Base-by-base conservation (phyloP, 345 rosid species). In the Gossypium mustelinum region DNA sequence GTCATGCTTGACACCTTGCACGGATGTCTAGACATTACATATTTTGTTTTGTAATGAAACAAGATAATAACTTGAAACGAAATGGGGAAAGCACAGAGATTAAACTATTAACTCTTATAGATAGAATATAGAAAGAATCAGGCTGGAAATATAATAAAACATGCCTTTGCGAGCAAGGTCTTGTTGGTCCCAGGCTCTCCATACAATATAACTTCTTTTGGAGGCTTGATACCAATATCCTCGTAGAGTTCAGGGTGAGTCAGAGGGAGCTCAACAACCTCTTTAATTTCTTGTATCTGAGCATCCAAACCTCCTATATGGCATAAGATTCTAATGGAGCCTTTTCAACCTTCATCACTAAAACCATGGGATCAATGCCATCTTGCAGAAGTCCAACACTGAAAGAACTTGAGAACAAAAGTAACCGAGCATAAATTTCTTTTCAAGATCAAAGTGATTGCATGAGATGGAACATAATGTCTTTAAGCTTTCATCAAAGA, bases 261-360 rank as follows among this genome's bases (percentile, higher is more conserved):
- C 1, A 96, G 74, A 68, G 99, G 99, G 24, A 96, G 97, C 88
- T 96, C 98, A 68, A 95, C 99, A 18, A 97, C 99, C 86, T 95
- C 99, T 75, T 95, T 95, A 69, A 95, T 95, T 84, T 95, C 99
- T 81, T 95, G 99, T 75, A 93, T 95, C 83, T 95, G 99, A 74
- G 99, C 94, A 87, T 95, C 98, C 69, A 95, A 85, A 77, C 98
- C 99, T 81, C 98, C 99, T 72, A 95, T 93, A 55, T 93, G 20
- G 98, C 98, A 82, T 95, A 95, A 3, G 99, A 95, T 74, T 95
- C 99, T 84, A 93, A 65, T n/a, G 98, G 99, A 77, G 98, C 99
- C 86, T 93, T 93, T 82, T 95, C 98, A 18, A 93, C 99, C 84
- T 95, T 95, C 99, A 95, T 95, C 58, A 95, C 99, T 24, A 97